Conservation (phyloP, 1,139 yeast species). For the Debaryomyces sp. region DNA sequence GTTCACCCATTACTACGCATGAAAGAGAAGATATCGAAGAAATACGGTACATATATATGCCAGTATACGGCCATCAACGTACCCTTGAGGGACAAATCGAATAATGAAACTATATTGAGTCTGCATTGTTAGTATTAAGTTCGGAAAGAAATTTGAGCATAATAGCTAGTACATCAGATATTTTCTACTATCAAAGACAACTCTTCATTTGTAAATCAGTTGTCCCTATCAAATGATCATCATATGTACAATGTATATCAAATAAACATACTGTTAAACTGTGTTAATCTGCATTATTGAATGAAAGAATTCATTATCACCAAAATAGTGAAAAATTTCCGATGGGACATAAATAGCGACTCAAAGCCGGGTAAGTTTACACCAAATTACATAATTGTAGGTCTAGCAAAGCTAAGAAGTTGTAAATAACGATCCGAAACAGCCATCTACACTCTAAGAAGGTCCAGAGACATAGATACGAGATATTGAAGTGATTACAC, state of each 20-base stretch:
- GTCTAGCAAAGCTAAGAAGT: background rate
- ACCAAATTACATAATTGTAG: background rate
- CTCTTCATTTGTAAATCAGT: slow-evolving; percentile 26
- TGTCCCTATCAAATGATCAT: slow-evolving; percentile 42
- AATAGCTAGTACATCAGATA: slow-evolving; percentile 10
- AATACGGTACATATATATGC: background rate
- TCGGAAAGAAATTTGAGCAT: background rate
- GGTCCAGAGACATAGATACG: background rate
- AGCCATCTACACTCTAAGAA: background rate
- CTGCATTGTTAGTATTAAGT: slow-evolving; percentile 1
- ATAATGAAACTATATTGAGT: background rate
- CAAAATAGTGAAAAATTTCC: background rate
- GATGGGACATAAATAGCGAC: background rate
- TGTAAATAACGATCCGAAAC: background rate
- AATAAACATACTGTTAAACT: background rate
- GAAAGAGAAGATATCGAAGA: background rate
- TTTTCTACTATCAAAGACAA: slow-evolving; percentile 15
- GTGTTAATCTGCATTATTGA: background rate
- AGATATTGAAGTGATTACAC: background rate
- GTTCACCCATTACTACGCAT: background rate
- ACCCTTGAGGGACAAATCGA: background rate
- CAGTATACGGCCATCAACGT: background rate
- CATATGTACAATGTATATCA: slow-evolving; percentile 14
- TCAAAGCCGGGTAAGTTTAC: slow-evolving; percentile 10
- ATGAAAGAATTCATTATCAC: background rate